Conservation (phyloP, 75 land plant species). For the Chamaecyparis obtusa region DNA sequence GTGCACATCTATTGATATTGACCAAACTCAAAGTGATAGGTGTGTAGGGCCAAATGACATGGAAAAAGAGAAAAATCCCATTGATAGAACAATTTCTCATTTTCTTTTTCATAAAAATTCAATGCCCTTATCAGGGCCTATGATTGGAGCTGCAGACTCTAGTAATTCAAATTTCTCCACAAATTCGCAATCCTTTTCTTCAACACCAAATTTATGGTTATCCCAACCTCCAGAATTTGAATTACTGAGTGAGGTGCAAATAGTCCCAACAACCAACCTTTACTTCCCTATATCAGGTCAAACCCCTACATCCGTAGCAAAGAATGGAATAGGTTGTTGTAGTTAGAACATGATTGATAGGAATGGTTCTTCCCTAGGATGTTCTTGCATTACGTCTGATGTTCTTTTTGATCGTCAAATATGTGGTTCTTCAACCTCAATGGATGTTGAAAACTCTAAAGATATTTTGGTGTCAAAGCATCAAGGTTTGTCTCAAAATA, state of each 20-base stretch:
- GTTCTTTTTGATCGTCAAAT: not conserved
- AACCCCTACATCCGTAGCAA: not conserved
- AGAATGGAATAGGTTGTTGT: not conserved
- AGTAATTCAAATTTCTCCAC: not conserved
- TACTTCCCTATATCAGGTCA: not conserved
- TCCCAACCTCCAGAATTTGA: not conserved
- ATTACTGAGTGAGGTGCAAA: not conserved
- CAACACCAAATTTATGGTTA: constrained; percentile 5
- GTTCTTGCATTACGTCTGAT: not conserved
- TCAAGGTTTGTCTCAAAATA: too few species aligned
- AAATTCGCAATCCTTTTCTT: not conserved
- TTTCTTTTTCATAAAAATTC: constrained; percentile 63
- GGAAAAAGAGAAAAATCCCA: constrained; percentile 87
- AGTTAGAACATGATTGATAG: not conserved
- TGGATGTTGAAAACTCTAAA: not conserved
- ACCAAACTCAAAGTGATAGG: constrained; percentile 13
- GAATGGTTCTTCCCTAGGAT: not conserved
- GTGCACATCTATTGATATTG: constrained; percentile 14
- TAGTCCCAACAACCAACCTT: not conserved
- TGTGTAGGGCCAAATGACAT: constrained; percentile 22
- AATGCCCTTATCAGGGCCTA: constrained; percentile 16
- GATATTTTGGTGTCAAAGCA: too few species aligned
- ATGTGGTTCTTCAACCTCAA: not conserved
- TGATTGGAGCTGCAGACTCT: not conserved
- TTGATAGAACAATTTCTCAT: constrained; percentile 84